Percentiles rank a stretch among this genome's conserved stretches.
These are phyloP conservation scores for Dactylellina leptospora DNA, from an alignment of 2,329 filamentous ascomycete species.

Conservation along the genomic window DNA sequence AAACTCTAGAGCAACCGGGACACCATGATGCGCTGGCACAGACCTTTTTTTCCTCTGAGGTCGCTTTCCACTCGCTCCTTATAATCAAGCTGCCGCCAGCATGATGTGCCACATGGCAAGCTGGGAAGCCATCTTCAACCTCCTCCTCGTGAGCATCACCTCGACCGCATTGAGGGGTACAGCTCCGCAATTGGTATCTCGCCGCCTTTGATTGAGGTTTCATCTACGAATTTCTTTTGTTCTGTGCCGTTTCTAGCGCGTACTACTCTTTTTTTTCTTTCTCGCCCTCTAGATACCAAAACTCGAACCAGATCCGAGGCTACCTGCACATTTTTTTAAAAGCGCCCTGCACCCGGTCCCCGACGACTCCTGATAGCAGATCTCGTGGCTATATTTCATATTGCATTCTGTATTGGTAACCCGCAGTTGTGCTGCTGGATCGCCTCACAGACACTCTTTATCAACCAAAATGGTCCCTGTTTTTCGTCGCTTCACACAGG, in stretches of 20 bases:
- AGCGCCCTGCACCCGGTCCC: background rate
- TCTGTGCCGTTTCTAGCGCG: background rate
- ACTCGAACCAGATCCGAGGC: too few relatives aligned
- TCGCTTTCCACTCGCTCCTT: constrained; percentile 28
- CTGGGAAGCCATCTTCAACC: constrained; percentile 42
- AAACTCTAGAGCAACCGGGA: constrained; percentile 27
- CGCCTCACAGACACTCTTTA: too few relatives aligned
- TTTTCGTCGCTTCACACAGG: constrained; percentile 19
- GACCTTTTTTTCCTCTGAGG: constrained; percentile 15
- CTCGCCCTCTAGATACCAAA: background rate
- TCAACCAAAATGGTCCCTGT: constrained; percentile 36
- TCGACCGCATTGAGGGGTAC: constrained; percentile 46
- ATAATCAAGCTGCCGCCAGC: constrained; percentile 42
- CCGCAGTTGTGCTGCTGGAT: too few relatives aligned
- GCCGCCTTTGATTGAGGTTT: constrained; percentile 30
- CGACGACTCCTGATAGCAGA: too few relatives aligned
- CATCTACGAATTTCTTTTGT: constrained; percentile 53
- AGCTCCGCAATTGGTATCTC: constrained; percentile 37
- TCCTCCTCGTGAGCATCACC: constrained; percentile 24
- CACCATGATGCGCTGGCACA: constrained; percentile 53
- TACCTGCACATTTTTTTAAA: background rate
- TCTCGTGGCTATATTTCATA: too few relatives aligned
- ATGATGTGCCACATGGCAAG: constrained; percentile 52
- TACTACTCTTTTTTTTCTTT: constrained; percentile 9
- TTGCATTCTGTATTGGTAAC: too few relatives aligned